These are phyloP conservation scores for Axilococcus clingmanii DNA, from an alignment of 139 green algal species.

Conservation along the genomic window DNA sequence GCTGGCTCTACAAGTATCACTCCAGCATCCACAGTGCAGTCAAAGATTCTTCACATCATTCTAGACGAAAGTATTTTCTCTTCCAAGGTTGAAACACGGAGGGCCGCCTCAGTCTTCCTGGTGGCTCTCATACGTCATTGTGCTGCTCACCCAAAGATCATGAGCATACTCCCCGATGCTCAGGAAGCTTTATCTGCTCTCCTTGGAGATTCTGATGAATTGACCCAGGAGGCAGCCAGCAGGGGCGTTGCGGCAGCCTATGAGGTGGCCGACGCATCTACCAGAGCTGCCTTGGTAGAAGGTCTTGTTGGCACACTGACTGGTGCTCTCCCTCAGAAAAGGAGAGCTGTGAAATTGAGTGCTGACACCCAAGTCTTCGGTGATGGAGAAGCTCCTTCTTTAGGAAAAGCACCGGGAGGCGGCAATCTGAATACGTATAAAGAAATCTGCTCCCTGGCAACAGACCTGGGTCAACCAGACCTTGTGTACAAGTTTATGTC, in stretches of 20 bases:
- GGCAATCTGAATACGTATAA: slow-evolving; percentile 69
- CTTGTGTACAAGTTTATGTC: slow-evolving; percentile 86
- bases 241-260: slow-evolving; percentile 74
- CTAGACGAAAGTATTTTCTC: slow-evolving; percentile 46
- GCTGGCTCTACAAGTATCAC: too few species aligned
- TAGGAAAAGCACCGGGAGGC: slow-evolving; percentile 17
- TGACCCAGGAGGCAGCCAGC: slow-evolving; percentile 57
- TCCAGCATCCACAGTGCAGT: not conserved
- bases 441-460: slow-evolving; percentile 82
- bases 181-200: slow-evolving; percentile 52
- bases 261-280: slow-evolving; percentile 41
- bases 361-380: slow-evolving; percentile 5
- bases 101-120: slow-evolving; percentile 64
- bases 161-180: slow-evolving; percentile 35
- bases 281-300: slow-evolving; percentile 52
- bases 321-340: not conserved
- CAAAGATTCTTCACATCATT: slow-evolving; percentile 28
- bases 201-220: not conserved
- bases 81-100: slow-evolving; percentile 49
- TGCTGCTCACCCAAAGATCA: slow-evolving; percentile 32
- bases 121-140: slow-evolving; percentile 66
- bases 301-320: slow-evolving; percentile 38
- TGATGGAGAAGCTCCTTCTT: not conserved
- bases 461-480: slow-evolving; percentile 84
- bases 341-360: not conserved